Percentiles rank a stretch among this genome's conserved stretches.
These are phyloP conservation scores for Agarophyton chilense DNA, from an alignment of 23 red algal genomes.

Conservation along the genomic window DNA sequence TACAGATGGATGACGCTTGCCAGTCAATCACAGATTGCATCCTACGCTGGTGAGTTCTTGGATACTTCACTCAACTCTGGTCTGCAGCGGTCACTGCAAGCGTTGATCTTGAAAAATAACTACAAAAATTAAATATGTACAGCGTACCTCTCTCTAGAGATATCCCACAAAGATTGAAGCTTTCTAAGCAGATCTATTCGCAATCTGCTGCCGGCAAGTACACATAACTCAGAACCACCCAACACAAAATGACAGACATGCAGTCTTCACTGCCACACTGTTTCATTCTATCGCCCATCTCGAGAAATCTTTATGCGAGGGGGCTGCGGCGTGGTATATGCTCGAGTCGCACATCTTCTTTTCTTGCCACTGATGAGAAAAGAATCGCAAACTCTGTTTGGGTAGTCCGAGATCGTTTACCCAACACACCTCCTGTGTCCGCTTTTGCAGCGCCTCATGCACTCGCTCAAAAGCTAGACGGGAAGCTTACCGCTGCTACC, in stretches of 20 bases:
- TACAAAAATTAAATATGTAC: too few species aligned
- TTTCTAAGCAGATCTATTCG: too few species aligned
- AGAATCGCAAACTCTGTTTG: not conserved
- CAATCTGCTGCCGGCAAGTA: too few species aligned
- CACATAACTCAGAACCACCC: too few species aligned
- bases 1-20: too few species aligned
- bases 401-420: not conserved
- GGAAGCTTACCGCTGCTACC: constrained; percentile 72
- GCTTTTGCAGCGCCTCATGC: not conserved
- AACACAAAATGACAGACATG: not conserved
- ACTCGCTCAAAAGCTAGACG: constrained; percentile 70
- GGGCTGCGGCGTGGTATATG: not conserved
- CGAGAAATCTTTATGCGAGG: not conserved
- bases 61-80: too few species aligned
- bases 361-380: constrained; percentile 21
- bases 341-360: constrained; percentile 23
- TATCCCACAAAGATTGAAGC: too few species aligned
- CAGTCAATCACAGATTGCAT: too few species aligned
- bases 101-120: too few species aligned
- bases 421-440: not conserved
- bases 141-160: too few species aligned
- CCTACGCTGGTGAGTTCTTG: too few species aligned
- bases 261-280: not conserved
- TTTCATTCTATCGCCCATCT: constrained; percentile 6
- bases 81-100: too few species aligned